Percentiles rank a stretch among this genome's conserved stretches.
Evolutionary conservation across 2,329 filamentous ascomycete species (phyloP).

Genomic region (Fusarium acutatum): DNA sequence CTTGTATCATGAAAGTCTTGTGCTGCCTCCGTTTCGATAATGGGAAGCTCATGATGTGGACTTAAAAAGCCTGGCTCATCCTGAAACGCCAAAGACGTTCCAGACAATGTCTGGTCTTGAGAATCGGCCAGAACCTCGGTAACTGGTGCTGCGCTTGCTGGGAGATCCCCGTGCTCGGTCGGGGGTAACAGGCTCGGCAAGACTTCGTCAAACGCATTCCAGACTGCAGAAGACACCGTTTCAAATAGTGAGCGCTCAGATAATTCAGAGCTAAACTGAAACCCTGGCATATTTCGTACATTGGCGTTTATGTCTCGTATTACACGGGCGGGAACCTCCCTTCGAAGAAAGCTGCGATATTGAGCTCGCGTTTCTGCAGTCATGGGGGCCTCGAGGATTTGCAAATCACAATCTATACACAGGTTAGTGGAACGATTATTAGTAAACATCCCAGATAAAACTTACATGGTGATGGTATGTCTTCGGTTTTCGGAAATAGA

Average conservation of each 20-base stretch:
- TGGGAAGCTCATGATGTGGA: background rate
- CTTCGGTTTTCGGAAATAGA: conserved; percentile 1
- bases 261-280: background rate
- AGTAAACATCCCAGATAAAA: accelerated
- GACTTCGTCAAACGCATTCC: conserved; percentile 21
- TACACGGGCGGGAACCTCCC: conserved; percentile 3
- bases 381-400: background rate
- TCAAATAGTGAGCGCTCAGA: conserved; percentile 1
- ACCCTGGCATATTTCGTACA: conserved; percentile 1
- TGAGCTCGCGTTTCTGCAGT: background rate
- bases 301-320: background rate
- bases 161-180: background rate
- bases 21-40: background rate
- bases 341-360: conserved; percentile 5
- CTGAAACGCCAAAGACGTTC: background rate
- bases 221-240: conserved; percentile 5
- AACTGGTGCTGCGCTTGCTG: background rate
- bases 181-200: background rate
- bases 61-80: background rate
- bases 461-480: conserved; percentile 24
- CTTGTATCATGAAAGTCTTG: background rate
- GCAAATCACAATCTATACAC: background rate
- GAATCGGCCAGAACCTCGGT: background rate
- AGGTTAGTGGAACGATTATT: background rate
- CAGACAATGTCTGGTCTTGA: background rate